These are phyloP conservation scores for Artomyces pyxidatus DNA, from an alignment of 768 basidiomycete genomes.

Conservation along the genomic window DNA sequence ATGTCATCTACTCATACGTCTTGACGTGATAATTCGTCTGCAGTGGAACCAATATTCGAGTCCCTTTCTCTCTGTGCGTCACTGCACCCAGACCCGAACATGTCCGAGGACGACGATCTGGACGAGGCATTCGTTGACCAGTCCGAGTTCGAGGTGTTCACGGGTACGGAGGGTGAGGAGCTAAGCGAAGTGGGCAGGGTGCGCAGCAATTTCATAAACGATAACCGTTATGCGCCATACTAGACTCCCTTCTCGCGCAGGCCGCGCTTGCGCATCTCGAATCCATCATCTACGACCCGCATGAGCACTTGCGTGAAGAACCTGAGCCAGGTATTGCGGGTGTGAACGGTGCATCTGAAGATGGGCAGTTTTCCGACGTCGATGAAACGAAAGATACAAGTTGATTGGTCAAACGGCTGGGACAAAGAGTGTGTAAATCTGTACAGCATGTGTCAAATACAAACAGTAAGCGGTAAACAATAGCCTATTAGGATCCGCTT, in stretches of 20 bases:
- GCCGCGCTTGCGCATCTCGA: constrained; percentile 79
- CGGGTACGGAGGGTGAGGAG: constrained; percentile 58
- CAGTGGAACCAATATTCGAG: constrained; percentile 83
- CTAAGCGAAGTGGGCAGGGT: constrained; percentile 87
- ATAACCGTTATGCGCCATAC: constrained; percentile 78
- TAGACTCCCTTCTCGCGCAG: constrained; percentile 51
- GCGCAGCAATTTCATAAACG: constrained; percentile 80
- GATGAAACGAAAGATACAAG: constrained; percentile 5
- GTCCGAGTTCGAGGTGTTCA: constrained; percentile 40
- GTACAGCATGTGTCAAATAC: not conserved
- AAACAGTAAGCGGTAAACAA: not conserved
- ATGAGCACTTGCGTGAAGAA: constrained; percentile 15
- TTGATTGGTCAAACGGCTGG: too few relatives aligned
- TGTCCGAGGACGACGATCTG: constrained; percentile 35
- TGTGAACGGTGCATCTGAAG: constrained; percentile 10
- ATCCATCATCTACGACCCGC: constrained; percentile 64
- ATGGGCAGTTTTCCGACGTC: constrained; percentile 15
- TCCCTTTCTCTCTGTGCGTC: constrained; percentile 81
- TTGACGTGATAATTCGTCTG: not conserved
- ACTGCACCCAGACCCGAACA: constrained; percentile 64
- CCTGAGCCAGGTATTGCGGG: not conserved
- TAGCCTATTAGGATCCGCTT: not conserved
- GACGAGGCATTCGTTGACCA: constrained; percentile 51
- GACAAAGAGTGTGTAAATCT: not conserved
- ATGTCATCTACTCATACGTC: not conserved